A percentile compares a stretch with the other conserved stretches of the same genome.
Evolutionary conservation across 768 basidiomycete species (phyloP).

Genomic region (Leccinum longicurvipes): DNA sequence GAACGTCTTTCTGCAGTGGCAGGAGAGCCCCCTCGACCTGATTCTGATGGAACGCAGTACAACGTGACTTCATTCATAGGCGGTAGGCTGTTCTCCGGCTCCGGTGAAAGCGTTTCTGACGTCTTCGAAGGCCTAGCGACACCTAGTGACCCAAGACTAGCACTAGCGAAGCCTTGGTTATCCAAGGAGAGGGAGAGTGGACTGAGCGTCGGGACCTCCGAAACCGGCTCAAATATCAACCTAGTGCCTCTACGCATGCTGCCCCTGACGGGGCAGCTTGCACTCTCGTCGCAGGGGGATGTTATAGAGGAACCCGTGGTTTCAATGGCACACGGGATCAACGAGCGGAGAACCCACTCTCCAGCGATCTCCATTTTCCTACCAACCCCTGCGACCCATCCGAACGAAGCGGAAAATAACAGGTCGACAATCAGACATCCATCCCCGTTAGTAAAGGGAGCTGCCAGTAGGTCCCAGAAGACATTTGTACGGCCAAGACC

Average conservation of each 20-base stretch:
- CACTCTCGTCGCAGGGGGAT: constrained; percentile 1
- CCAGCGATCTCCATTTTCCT: constrained; percentile 22
- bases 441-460: constrained; percentile 8
- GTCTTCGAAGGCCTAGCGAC: constrained; percentile 32
- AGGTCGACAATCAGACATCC: constrained; percentile 25
- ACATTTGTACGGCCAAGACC: constrained; percentile 41
- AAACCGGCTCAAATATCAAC: not conserved
- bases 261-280: not conserved
- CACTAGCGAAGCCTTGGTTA: constrained; percentile 4
- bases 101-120: constrained; percentile 4
- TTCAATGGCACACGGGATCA: not conserved
- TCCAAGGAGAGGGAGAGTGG: constrained; percentile 2
- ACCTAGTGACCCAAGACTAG: constrained; percentile 16
- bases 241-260: not conserved
- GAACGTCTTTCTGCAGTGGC: constrained; percentile 10
- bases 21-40: constrained; percentile 23
- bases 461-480: constrained; percentile 15
- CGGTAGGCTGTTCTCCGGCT: constrained; percentile 29
- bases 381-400: constrained; percentile 5
- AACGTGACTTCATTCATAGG: constrained; percentile 77
- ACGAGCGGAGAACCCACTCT: constrained; percentile 10
- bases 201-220: not conserved
- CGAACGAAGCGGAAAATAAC: constrained; percentile 20
- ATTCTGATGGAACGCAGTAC: constrained; percentile 54
- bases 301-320: not conserved